Evolutionary conservation across 1,139 yeast species (phyloP).

Genomic region (Geotrichum klebahnii): DNA sequence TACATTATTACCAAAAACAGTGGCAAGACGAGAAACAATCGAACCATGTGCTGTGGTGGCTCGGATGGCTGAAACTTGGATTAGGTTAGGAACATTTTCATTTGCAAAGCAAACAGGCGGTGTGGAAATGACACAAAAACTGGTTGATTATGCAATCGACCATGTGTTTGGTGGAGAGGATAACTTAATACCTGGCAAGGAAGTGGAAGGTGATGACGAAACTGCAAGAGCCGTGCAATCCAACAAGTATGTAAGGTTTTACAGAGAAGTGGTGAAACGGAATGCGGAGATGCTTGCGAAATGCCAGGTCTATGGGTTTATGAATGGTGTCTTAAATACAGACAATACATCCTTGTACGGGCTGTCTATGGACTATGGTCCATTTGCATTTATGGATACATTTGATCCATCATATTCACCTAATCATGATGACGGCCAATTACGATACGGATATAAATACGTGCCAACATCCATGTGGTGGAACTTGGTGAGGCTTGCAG

Average conservation of each 20-base stretch:
- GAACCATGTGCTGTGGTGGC: constrained; percentile 85
- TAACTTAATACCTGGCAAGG: constrained; percentile 34
- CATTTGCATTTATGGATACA: constrained; percentile 83
- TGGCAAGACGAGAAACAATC: constrained; percentile 64
- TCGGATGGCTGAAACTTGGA: constrained; percentile 82
- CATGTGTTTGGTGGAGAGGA: constrained; percentile 51
- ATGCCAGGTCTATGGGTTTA: constrained; percentile 89
- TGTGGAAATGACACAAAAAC: constrained; percentile 53
- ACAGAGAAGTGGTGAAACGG: constrained; percentile 60
- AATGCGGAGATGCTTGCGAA: constrained; percentile 77
- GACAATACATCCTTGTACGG: constrained; percentile 90
- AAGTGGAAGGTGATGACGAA: too few relatives aligned
- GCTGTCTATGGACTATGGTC: constrained; percentile 88
- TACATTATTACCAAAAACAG: constrained; percentile 65
- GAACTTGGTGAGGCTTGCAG: constrained; percentile 84
- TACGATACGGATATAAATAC: constrained; percentile 72
- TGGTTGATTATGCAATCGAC: constrained; percentile 70
- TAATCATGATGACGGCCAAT: constrained; percentile 75
- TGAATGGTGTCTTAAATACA: constrained; percentile 91
- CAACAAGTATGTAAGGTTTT: constrained; percentile 65
- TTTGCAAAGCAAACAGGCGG: constrained; percentile 72
- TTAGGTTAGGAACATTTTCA: constrained; percentile 88
- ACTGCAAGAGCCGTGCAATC: constrained; percentile 14
- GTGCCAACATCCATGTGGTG: constrained; percentile 91
- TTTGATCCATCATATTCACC: constrained; percentile 82